Evolutionary conservation across 2,329 filamentous ascomycete genomes (phyloP).

Genomic region (Microsporum canis): DNA sequence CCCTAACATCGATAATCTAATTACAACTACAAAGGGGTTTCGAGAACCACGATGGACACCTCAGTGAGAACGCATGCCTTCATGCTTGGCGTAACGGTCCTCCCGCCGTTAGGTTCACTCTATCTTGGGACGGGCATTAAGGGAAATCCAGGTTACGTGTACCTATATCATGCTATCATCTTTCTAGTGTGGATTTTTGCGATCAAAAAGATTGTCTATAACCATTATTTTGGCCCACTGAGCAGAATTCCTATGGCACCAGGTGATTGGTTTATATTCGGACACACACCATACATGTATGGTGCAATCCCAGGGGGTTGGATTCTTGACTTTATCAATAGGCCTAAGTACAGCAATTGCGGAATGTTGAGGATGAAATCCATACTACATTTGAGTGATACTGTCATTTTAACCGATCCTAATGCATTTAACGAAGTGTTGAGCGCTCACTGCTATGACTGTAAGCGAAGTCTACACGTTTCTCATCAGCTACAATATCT

Average conservation of each 20-base stretch:
- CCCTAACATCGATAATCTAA: neutral
- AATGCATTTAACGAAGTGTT: constrained; percentile 41
- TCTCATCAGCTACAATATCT: neutral
- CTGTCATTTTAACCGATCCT: constrained; percentile 20
- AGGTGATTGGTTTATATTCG: neutral
- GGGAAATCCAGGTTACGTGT: neutral
- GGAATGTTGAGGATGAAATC: neutral
- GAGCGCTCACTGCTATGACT: constrained; percentile 44
- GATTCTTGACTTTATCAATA: neutral
- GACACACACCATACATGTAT: neutral
- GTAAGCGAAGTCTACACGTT: constrained; percentile 23
- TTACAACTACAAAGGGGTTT: neutral
- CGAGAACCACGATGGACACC: neutral
- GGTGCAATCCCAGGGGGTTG: neutral
- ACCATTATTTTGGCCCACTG: neutral
- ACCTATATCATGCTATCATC: neutral
- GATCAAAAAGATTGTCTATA: neutral
- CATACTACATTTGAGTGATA: constrained; percentile 12
- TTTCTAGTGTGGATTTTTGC: neutral
- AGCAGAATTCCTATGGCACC: neutral
- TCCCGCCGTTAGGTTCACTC: neutral
- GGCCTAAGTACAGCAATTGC: neutral
- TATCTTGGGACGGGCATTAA: neutral
- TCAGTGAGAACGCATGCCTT: neutral
- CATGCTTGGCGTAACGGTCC: neutral